A percentile compares a stretch with the other conserved stretches of the same genome.
These are phyloP conservation scores for Euphorbia tirucalli DNA, from an alignment of 345 rosid species.

Conservation along the genomic window DNA sequence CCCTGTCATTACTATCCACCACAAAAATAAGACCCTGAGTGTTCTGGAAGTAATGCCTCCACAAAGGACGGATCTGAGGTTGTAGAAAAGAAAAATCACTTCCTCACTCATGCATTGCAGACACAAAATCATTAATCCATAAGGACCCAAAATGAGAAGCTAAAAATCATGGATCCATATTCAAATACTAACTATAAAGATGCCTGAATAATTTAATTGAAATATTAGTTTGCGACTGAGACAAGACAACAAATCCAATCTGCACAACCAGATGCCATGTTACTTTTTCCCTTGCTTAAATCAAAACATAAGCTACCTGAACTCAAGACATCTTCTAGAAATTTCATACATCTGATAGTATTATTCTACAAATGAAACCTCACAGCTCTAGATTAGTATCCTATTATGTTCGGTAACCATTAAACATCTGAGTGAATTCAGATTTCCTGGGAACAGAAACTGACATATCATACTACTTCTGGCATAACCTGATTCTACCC, in stretches of 20 bases:
- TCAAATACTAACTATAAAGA: neutral
- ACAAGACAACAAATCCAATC: too few relatives aligned
- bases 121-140: neutral
- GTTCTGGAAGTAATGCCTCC: conserved; percentile 23
- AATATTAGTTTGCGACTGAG: too few relatives aligned
- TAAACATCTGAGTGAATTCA: neutral
- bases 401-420: neutral
- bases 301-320: neutral
- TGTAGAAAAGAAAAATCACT: neutral
- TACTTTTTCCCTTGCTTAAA: neutral
- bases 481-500: neutral
- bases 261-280: neutral
- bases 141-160: neutral
- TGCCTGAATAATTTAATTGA: too few relatives aligned
- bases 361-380: neutral
- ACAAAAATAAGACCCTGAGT: conserved; percentile 20
- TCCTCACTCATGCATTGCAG: neutral
- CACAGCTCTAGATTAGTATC: neutral
- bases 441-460: neutral
- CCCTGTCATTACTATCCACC: conserved; percentile 22
- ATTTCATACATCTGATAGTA: neutral
- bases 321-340: neutral
- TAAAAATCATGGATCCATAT: neutral
- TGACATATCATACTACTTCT: neutral
- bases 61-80: conserved; percentile 14